phyloP scores from a whole-genome alignment of 345 rosid species.

The Pugionium dolabratum region DNA sequence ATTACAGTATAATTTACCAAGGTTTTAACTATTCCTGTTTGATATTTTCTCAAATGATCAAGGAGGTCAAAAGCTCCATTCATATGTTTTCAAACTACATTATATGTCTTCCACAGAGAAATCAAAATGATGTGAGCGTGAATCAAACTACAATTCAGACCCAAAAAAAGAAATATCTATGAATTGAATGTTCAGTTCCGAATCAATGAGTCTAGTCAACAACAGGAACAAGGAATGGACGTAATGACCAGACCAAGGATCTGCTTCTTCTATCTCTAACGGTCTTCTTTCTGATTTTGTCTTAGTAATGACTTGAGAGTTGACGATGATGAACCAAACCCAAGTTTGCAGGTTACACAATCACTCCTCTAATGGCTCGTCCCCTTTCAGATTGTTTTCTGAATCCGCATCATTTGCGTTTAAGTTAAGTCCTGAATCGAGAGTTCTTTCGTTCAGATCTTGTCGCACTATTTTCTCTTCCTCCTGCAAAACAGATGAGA shows the following conservation, averaged over 20 bases:
- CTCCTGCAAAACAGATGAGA: slow-evolving; percentile 48
- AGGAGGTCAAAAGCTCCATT: slow-evolving; percentile 8
- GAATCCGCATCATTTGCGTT: slow-evolving; percentile 51
- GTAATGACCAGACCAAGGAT: slow-evolving; percentile 5
- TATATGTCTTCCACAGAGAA: neutral
- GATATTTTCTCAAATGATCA: slow-evolving; percentile 24
- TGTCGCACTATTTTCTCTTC: slow-evolving; percentile 59
- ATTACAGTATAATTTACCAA: slow-evolving; percentile 1
- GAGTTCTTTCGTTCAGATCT: slow-evolving; percentile 86
- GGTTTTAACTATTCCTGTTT: slow-evolving; percentile 2
- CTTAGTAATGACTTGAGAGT: slow-evolving; percentile 2
- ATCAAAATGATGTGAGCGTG: neutral
- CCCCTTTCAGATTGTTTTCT: slow-evolving; percentile 37
- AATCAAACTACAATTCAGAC: slow-evolving; percentile 22
- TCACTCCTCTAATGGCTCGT: slow-evolving; percentile 33
- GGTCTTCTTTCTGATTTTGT: slow-evolving; percentile 19
- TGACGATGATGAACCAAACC: neutral
- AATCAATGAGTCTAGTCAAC: slow-evolving; percentile 26
- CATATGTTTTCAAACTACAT: slow-evolving; percentile 19
- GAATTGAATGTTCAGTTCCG: slow-evolving; percentile 10
- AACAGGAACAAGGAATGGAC: slow-evolving; percentile 10
- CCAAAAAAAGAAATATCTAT: slow-evolving; percentile 1
- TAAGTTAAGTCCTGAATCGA: slow-evolving; percentile 71
- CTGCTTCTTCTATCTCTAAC: neutral
- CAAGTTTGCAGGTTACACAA: slow-evolving; percentile 1